Conservation (phyloP, 1,284 basidiomycete genomes). For the Psilocybe mexicana region DNA sequence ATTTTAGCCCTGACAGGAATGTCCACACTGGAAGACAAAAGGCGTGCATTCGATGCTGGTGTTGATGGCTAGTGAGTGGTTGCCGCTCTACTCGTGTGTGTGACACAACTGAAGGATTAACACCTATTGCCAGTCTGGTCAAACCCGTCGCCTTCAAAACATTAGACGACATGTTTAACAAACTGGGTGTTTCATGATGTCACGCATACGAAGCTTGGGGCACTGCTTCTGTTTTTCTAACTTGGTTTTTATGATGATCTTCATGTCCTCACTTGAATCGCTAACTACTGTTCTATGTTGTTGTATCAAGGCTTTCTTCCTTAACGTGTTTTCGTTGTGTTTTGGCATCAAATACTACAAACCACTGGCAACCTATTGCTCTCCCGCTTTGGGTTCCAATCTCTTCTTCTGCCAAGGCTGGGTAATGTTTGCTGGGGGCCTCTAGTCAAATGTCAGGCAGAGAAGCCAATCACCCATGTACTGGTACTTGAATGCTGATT, state of each 20-base stretch:
- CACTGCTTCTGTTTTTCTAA: too few relatives aligned
- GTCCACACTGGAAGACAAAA: slow-evolving; percentile 91
- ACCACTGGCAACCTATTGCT: neutral
- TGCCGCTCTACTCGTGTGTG: neutral
- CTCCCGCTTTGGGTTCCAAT: neutral
- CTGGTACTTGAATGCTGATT: too few relatives aligned
- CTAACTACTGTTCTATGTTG: too few relatives aligned
- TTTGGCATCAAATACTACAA: too few relatives aligned
- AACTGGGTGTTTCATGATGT: slow-evolving; percentile 61
- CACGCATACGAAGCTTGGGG: too few relatives aligned
- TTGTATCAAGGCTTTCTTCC: too few relatives aligned
- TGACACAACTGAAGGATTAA: neutral
- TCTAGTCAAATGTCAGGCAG: too few relatives aligned
- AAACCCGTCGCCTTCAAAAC: slow-evolving; percentile 92
- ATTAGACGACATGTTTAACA: slow-evolving; percentile 83
- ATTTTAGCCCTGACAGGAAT: slow-evolving; percentile 93
- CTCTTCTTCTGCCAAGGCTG: neutral
- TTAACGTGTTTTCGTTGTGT: too few relatives aligned
- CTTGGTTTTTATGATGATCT: too few relatives aligned
- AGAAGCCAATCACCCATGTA: too few relatives aligned
- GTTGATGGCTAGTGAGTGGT: slow-evolving; percentile 89
- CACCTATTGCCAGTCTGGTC: slow-evolving; percentile 59
- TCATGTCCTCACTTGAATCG: too few relatives aligned
- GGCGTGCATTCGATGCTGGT: slow-evolving; percentile 87
- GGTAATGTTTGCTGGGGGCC: too few relatives aligned